Evolutionary conservation across 345 rosid genomes (phyloP), one percentile per base, ranked within the genome.

Genomic region (Eucalyptus camaldulensis): DNA sequence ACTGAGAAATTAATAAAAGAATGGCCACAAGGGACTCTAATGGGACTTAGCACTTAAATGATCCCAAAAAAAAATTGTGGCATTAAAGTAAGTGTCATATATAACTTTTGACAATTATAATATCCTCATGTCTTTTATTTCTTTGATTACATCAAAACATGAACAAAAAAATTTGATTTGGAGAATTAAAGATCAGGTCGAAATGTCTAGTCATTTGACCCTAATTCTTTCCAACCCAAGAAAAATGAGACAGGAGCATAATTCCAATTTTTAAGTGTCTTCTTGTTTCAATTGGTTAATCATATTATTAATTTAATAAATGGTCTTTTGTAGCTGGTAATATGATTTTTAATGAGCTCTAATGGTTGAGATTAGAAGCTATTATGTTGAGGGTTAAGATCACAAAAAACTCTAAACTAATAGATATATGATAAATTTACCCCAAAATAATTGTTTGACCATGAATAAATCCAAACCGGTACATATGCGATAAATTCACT

Each of bases 51-150:
- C 4, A 60, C 67, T 0, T 60, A 60, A 60, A 29, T 60, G 7
- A 50, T 16, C 21, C 21, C 0, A 0, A 25, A 25, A 27, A 3
- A 27, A 11, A 11, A 5, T 1, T 53, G 8, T 11, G 4, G 0
- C 8, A 12, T 1, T 60, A 27, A 60, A 27, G 14, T 60, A 4
- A 11, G 16, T 27, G 3, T 1, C 0, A 13, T 60, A 60, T 1
- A 27, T 12, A 27, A 27, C 0, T 60, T 60, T 60, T 27, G 1
- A 27, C 1, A 60, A 16, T 60, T 60, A 2, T 60, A 27, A 27
- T 60, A 0, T 60, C 4, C 16, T 60, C n/a, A 0, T 27, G 4
- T 13, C 31, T 27, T 56, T 24, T 56, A 56, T 56, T 56, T 56
- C 6, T 56, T 24, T 24, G 13, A 10, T 56, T 24, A 56, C 3